Evolutionary conservation across 192 early-diverging fungal species (phyloP), one percentile per base, ranked within the genome.

Genomic region (Geranomyces variabilis): DNA sequence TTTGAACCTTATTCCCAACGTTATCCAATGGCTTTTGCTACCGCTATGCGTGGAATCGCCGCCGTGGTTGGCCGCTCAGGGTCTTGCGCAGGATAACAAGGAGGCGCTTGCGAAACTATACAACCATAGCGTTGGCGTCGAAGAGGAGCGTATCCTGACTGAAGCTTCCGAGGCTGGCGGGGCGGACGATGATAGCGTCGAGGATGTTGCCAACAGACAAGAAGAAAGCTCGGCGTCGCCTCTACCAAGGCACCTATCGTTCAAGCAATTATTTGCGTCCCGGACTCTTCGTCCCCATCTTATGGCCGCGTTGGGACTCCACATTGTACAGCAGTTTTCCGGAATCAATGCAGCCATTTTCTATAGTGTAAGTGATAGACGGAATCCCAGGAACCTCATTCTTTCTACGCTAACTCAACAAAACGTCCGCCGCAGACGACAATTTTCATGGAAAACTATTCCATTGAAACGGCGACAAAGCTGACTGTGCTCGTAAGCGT

Each of bases 301-400:
- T 7, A 72, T 86, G 30, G 77, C 89, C 51, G 85, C 87, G 4
- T 47, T 94, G 1, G 80, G 92, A 19, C 60, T 95, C 7, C 93
- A 93, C 75, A 56, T 93, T 4, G 76, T 89, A 0, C 95, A 96
- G 76, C 95, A 96, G 77, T 89, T 94, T 69, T 91, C 90, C 43
- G 95, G 95, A 26, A 93, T 93, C 75, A 96, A 94, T 75, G 92
- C 90, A 12, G 93, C 94, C 12, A 90, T 94, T 63, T 94, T 88
- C 75, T 96, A 94, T 69, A 75, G 71, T 17, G 70, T 72, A 64
- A 59, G 60, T 2, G 34, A 22, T 14, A 43, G 14, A 9, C n/a
- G n/a, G n/a, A n/a, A n/a, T n/a, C n/a, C n/a, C n/a, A n/a, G n/a
- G n/a, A n/a, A n/a, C n/a, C n/a, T n/a, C n/a, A n/a, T n/a, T n/a